These are phyloP conservation scores for Phytophthora boehmeriae DNA, from an alignment of 352 stramenopile species.

Conservation along the genomic window DNA sequence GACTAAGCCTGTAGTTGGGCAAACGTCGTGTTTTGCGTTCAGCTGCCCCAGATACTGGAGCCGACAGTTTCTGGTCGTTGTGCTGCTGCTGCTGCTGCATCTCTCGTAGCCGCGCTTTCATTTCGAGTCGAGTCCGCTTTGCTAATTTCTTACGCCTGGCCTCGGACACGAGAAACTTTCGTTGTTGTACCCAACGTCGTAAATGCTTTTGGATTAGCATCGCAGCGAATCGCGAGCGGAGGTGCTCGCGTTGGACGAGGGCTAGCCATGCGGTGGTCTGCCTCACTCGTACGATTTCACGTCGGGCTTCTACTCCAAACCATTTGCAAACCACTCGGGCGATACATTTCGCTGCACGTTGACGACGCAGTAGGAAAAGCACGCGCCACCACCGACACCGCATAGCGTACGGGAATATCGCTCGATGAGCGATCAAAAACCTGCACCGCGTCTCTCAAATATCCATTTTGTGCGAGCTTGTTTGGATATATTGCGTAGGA, in stretches of 20 bases:
- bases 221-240: conserved; percentile 18
- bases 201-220: conserved; percentile 57
- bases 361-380: conserved; percentile 24
- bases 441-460: conserved; percentile 50
- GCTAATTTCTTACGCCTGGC: conserved; percentile 39
- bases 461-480: conserved; percentile 48
- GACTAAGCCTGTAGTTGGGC: background rate
- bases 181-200: conserved; percentile 51
- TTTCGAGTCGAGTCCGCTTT: conserved; percentile 24
- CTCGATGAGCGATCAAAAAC: conserved; percentile 47
- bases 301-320: conserved; percentile 19
- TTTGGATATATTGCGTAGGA: conserved; percentile 47
- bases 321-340: conserved; percentile 19
- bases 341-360: conserved; percentile 21
- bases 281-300: conserved; percentile 16
- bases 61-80: conserved; percentile 5
- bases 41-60: background rate
- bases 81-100: background rate
- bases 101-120: conserved; percentile 28
- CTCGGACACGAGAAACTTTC: conserved; percentile 39
- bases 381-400: conserved; percentile 37
- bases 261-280: conserved; percentile 34
- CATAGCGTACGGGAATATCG: conserved; percentile 52
- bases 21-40: conserved; percentile 2
- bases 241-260: conserved; percentile 31